Evolutionary conservation across 768 basidiomycete species (phyloP), one percentile per base, ranked within the genome.

Genomic region (Suillus bovinus): DNA sequence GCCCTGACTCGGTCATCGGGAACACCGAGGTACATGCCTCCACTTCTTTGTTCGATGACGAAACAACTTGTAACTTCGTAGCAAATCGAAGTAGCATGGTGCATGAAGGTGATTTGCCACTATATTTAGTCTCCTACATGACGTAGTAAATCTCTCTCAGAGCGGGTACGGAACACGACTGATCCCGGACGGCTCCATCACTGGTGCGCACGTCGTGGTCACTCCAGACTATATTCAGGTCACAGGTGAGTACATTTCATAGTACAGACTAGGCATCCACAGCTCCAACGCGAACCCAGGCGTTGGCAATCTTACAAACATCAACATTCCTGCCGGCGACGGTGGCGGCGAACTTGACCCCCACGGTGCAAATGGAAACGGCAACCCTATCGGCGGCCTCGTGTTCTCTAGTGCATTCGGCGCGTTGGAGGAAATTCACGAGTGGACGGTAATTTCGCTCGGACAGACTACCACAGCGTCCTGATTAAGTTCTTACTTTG

Each of bases 211-310:
- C 70, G 84, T 90, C 70, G 80, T 91, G 5, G 79, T 84, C 65
- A 90, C 91, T 0, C 86, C 89, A n/a, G 86, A 88, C 71, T 92
- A 86, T 71, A 79, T 91, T 38, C 90, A 89, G 68, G 76, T 91
- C 59, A 86, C 85, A 42, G 92, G 88, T 78, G 58, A 41, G 71
- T 63, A 16, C 27, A 55, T 57, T 2, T 11, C 5, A 52, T 31
- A 17, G 7, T 62, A 65, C 11, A 67, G 66, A 27, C 42, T 73
- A 7, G 67, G n/a, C n/a, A 66, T 66, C 22, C 61, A 59, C 38
- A 67, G 66, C 34, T 64, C 24, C 71, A 67, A 69, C 60, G 24
- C 27, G 33, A 46, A 50, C 58, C 77, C 78, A 84, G 87, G 89
- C 50, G 74, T 81, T 57, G 89, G 88, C 7, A 81, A 92, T 70